phyloP scores from a whole-genome alignment of 2,329 filamentous ascomycete species.

The Xylaria sp. region DNA sequence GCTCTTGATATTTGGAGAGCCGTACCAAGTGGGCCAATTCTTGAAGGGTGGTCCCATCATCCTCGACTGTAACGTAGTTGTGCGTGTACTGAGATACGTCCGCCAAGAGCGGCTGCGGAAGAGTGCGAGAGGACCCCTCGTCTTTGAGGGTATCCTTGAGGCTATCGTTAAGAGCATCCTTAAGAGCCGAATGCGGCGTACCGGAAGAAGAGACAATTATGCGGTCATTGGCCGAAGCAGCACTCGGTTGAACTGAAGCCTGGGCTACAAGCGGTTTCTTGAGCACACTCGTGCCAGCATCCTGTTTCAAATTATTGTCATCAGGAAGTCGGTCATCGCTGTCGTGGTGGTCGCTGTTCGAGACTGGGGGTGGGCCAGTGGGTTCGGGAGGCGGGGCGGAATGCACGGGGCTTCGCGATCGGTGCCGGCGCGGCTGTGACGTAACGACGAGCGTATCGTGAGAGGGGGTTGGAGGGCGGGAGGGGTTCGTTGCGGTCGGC shows the following conservation, averaged over 20 bases:
- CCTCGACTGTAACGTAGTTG: constrained; percentile 66
- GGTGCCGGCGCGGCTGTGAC: constrained; percentile 60
- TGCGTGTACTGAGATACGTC: constrained; percentile 75
- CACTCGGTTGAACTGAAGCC: constrained; percentile 34
- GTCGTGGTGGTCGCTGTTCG: constrained; percentile 57
- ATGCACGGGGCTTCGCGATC: constrained; percentile 64
- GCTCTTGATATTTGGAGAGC: constrained; percentile 82
- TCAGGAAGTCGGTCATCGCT: constrained; percentile 49
- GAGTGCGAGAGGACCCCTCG: constrained; percentile 55
- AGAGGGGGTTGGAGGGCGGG: constrained; percentile 66
- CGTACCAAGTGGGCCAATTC: constrained; percentile 82
- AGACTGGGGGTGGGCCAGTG: constrained; percentile 55
- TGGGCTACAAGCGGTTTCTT: constrained; percentile 59
- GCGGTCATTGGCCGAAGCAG: constrained; percentile 29
- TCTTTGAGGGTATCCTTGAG: constrained; percentile 48
- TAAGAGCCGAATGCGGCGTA: constrained; percentile 48
- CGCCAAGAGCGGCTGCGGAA: constrained; percentile 66
- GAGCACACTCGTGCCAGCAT: constrained; percentile 53
- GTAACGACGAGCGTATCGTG: constrained; percentile 62
- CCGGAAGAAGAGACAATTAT: constrained; percentile 47
- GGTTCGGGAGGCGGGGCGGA: constrained; percentile 56
- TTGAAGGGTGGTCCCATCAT: constrained; percentile 75
- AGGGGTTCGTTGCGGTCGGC: constrained; percentile 60
- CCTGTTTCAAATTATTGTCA: constrained; percentile 42
- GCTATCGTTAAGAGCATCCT: constrained; percentile 49